Base-by-base conservation (phyloP, 768 basidiomycete genomes). In the Agrocybe pediades region DNA sequence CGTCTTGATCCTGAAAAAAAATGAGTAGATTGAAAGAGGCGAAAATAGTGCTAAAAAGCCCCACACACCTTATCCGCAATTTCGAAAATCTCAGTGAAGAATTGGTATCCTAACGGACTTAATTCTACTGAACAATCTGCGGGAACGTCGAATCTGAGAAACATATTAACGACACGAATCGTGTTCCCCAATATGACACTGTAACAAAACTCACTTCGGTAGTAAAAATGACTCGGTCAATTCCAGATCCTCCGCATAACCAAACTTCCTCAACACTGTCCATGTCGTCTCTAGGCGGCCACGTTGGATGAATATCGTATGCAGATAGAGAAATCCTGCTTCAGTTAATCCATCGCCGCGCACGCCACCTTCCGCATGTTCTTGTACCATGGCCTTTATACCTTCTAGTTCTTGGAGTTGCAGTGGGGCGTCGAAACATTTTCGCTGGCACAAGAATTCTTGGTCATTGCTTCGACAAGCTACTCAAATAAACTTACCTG, bases 261-360 rank as follows among this genome's bases (percentile, higher is more conserved):
- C 96, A 68, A 97, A 98, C 65, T 86, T 92, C 56, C 95, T 78
- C 59, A 99, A 78, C 6, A 96, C 94, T 7, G 93, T 95, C 96
- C 96, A 99, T 1, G 96, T 98, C 23, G 96, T 98, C 70, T 99
- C 96, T 57, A 96, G 78, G 44, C 96, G 82, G 19, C 96, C 96
- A 39, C 88, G 86, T 71, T 96, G 96, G 51, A 99, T 97, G 73
- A 99, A 99, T 60, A 86, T 91, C 2, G 96, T 98, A 68, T 98
- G 94, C 11, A 99, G 84, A 65, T 91, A 95, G 33, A 98, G 71
- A 73, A 98, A 98, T 0, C 96, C 96, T 6, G 85, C 83, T 73
- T 97, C 93, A 3, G 95, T 98, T 56, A 99, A 76, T 16, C 92
- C 95, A 54, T 79, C 84, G 51, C 85, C 85, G 29, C 81, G 84